Evolutionary conservation across 139 green algal species (phyloP), one percentile per base, ranked within the genome.

Genomic region (Yamagishiella unicocca): DNA sequence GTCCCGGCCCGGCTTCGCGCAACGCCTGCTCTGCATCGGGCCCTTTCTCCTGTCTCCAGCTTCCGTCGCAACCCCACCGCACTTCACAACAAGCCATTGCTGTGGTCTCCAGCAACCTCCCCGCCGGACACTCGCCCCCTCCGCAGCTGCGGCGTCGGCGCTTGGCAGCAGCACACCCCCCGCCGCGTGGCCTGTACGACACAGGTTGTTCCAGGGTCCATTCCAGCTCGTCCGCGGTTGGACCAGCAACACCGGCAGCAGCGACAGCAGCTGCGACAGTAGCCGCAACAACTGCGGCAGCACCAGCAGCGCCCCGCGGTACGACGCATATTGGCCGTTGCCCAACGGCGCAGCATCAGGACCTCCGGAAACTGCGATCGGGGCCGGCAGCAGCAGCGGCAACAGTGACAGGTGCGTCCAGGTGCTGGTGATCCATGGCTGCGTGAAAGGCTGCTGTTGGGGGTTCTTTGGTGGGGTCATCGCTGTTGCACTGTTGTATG

Each of bases 311-410:
- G 2, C 35, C 10, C 35, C 70, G 5, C 70, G 70, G 4, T 77
- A 77, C 70, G 70, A 77, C 70, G 70, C 70, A 4, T 77, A 77
- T 22, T 33, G 38, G 70, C 38, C 38, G 6, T 33, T 77, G 70
- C n/a, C n/a, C n/a, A n/a, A n/a, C n/a, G n/a, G n/a, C n/a, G n/a
- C n/a, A n/a, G n/a, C n/a, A n/a, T n/a, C n/a, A n/a, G n/a, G n/a
- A n/a, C n/a, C n/a, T n/a, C n/a, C n/a, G n/a, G n/a, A n/a, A n/a
- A n/a, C n/a, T n/a, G n/a, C n/a, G n/a, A n/a, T n/a, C n/a, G n/a
- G n/a, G n/a, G n/a, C n/a, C n/a, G n/a, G n/a, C n/a, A n/a, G n/a
- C n/a, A n/a, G n/a, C n/a, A n/a, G n/a, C n/a, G n/a, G n/a, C n/a
- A n/a, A n/a, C n/a, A n/a, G n/a, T n/a, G n/a, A n/a, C n/a, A n/a